A percentile compares a stretch with the other conserved stretches of the same genome.
phyloP scores from a whole-genome alignment of 1,284 basidiomycete species.

The Farysia itapuensis region DNA sequence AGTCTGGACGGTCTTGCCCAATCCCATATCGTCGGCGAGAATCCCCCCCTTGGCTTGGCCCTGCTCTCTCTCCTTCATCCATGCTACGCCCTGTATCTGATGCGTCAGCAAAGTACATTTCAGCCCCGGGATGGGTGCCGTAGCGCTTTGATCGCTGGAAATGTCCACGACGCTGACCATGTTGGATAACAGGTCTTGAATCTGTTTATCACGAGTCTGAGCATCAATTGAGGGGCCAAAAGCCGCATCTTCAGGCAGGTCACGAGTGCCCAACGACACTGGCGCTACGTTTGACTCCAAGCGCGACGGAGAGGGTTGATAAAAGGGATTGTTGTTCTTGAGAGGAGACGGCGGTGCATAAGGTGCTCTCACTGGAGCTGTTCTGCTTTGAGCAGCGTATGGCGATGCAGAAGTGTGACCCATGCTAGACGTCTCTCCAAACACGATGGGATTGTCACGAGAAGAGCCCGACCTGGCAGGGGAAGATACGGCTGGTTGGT shows the following conservation, averaged over 20 bases:
- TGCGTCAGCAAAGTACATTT: conserved; percentile 78
- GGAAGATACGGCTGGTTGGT: conserved; percentile 18
- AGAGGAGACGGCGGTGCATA: conserved; percentile 2
- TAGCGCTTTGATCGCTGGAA: conserved; percentile 11
- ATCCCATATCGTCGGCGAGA: conserved; percentile 86
- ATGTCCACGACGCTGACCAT: conserved; percentile 45
- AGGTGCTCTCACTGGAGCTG: neutral
- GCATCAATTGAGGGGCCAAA: conserved; percentile 23
- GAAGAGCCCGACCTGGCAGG: neutral
- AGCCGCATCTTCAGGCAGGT: conserved; percentile 6
- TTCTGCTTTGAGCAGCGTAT: neutral
- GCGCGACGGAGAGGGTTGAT: conserved; percentile 8
- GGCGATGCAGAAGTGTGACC: neutral
- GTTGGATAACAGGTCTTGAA: conserved; percentile 38
- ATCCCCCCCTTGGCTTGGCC: conserved; percentile 79
- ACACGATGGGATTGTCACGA: conserved; percentile 25
- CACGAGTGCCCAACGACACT: too few relatives aligned
- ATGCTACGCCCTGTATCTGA: conserved; percentile 78
- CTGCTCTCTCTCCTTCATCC: conserved; percentile 83
- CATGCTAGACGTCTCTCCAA: conserved; percentile 25
- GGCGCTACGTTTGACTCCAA: neutral
- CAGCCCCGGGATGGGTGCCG: conserved; percentile 47
- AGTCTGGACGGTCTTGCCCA: conserved; percentile 85
- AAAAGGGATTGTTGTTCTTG: conserved; percentile 30
- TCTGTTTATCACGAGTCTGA: conserved; percentile 45